Evolutionary conservation across 768 basidiomycete genomes (phyloP).

Genomic region (Cystobasidium onofrii): DNA sequence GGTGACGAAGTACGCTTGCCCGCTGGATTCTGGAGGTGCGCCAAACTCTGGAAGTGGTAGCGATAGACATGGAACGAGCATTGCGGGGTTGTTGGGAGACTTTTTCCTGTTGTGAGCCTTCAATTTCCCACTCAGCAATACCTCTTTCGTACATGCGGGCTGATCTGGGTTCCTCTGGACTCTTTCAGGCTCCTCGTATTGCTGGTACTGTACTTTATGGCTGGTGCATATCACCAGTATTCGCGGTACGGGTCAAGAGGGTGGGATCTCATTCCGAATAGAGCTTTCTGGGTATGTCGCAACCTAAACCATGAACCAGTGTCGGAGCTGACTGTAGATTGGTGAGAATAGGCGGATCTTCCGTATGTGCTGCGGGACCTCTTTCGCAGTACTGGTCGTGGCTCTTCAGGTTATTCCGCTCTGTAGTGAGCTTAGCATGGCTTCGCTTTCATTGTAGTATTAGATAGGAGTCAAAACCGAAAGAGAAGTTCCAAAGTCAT

Average conservation of each 20-base stretch:
- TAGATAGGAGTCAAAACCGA: no score
- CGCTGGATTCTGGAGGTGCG: not conserved
- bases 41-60: not conserved
- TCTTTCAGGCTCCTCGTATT: constrained; percentile 56
- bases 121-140: not conserved
- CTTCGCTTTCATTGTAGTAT: no score
- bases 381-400: constrained; percentile 13
- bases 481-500: no score
- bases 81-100: constrained; percentile 55
- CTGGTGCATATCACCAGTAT: constrained; percentile 83
- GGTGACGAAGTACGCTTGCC: constrained; percentile 16
- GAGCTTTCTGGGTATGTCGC: constrained; percentile 27
- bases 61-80: constrained; percentile 55
- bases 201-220: constrained; percentile 60
- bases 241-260: constrained; percentile 77
- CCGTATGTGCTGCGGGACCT: constrained; percentile 22
- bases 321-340: no score
- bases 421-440: not conserved
- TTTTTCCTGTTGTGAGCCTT: constrained; percentile 70
- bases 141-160: no score
- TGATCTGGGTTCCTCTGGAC: not conserved
- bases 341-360: not conserved
- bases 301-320: not conserved
- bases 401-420: constrained; percentile 21
- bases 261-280: constrained; percentile 52